A percentile compares a stretch with the other conserved stretches of the same genome.
phyloP scores from a whole-genome alignment of 31 red algal species.

The Asparagopsis taxiformis region DNA sequence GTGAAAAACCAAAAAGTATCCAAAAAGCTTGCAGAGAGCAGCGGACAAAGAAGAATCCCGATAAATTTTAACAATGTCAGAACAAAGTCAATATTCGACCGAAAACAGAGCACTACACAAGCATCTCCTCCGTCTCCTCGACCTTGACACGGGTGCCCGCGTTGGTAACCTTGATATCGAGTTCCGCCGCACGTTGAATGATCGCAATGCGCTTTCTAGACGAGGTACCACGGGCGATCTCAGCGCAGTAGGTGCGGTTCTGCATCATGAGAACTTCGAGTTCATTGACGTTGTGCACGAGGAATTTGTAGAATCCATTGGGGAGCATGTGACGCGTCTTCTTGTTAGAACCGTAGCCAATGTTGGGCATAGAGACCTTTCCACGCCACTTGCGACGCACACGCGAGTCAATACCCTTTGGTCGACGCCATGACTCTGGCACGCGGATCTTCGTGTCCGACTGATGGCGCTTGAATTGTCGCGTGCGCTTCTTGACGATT shows the following conservation, averaged over 20 bases:
- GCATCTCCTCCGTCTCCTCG: constrained; percentile 68
- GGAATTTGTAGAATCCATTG: constrained; percentile 95
- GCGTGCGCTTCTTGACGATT: constrained; percentile 94
- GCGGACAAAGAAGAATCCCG: too few relatives aligned
- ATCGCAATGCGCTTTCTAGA: constrained; percentile 82
- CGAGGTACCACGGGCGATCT: constrained; percentile 84
- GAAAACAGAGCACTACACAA: neutral
- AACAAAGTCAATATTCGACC: neutral
- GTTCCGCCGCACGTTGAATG: constrained; percentile 75
- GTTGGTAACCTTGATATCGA: constrained; percentile 91
- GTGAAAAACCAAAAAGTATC: too few relatives aligned
- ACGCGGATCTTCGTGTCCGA: constrained; percentile 85
- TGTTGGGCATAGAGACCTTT: constrained; percentile 95
- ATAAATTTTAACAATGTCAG: neutral
- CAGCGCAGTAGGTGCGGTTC: constrained; percentile 80
- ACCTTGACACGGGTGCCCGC: constrained; percentile 62
- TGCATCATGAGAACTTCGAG: constrained; percentile 92
- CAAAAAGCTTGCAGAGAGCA: too few relatives aligned
- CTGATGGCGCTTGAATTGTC: constrained; percentile 90
- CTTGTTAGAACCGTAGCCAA: constrained; percentile 91
- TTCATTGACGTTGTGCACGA: constrained; percentile 86
- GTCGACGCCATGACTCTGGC: constrained; percentile 87
- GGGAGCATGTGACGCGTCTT: constrained; percentile 93
- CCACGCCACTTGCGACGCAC: constrained; percentile 93
- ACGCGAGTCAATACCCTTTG: constrained; percentile 96